Evolutionary conservation across 2,329 filamentous ascomycete species (phyloP), one percentile per base, ranked within the genome.

Genomic region (Neofusicoccum cordaticola): DNA sequence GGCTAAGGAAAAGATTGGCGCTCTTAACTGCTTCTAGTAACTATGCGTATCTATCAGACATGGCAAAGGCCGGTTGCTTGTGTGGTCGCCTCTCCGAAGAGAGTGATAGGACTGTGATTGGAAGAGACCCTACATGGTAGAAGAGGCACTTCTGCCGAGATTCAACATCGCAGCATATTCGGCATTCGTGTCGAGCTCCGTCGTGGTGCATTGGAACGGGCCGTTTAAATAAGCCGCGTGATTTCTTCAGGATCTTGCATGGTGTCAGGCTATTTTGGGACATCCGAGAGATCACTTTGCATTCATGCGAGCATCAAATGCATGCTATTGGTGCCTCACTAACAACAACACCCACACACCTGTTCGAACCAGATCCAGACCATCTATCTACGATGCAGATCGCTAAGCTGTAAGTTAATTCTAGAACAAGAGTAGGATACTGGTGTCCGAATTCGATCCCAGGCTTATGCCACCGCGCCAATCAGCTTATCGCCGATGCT

Each of bases 401-500:
- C 34, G 17, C 50, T 56, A 31, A 31, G 27, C 27, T 31, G 27
- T 31, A 31, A 31, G 27, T 31, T 5, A 31, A 31, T 5, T 7
- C 27, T 31, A 31, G 27, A 31, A 31, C 27, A 31, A 31, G 27
- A 31, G 4, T 31, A 31, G 27, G 27, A 31, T 1, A 7, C 27
- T 31, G 27, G 27, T 31, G 37, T 39, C 13, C 37, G 37, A 39
- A 39, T 15, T 37, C 15, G 15, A 35, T 13, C 5, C 13, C 50
- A 52, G 4, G n/a, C 7, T n/a, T 52, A 17, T 17, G 34, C n/a
- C 31, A 31, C 7, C 9, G 17, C 50, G 37, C 2, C 50, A 37
- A 11, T 37, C 27, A 22, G 34, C 31, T 41, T 47, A 63, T n/a
- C 61, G 37, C 47, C 58, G 62, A n/a, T 64, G 42, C 42, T 65